phyloP scores from a whole-genome alignment of 257 asterid species.

The Ocimum tenuiflorum region DNA sequence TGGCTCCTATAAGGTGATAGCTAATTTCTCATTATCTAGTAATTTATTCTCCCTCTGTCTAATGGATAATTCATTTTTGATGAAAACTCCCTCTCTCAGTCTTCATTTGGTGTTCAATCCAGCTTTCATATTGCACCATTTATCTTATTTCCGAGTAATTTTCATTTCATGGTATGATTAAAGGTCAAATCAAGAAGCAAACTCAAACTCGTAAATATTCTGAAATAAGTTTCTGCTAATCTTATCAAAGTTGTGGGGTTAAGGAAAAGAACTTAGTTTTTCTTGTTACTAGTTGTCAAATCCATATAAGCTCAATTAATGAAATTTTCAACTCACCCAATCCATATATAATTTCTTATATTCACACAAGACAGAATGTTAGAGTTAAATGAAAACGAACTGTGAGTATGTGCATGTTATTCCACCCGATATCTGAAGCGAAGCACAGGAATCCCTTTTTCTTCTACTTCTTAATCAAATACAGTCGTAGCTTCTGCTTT shows the following conservation, averaged over 20 bases:
- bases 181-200: conserved; percentile 4
- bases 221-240: not conserved
- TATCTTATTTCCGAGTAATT: not conserved
- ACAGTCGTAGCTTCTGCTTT: not conserved
- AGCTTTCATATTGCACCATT: conserved; percentile 6
- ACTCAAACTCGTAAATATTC: not conserved
- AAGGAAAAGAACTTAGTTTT: not conserved
- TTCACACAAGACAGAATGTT: not conserved
- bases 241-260: not conserved
- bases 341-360: not conserved
- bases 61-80: not conserved
- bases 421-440: not conserved
- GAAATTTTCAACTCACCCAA: not conserved
- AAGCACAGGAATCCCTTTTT: not conserved
- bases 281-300: not conserved
- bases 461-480: not conserved
- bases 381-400: not conserved
- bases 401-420: not conserved
- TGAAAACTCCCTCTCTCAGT: not conserved
- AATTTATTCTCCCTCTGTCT: not conserved
- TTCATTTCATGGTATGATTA: not conserved
- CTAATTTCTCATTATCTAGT: conserved; percentile 11
- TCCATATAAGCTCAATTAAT: not conserved
- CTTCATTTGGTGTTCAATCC: conserved; percentile 8
- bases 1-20: conserved; percentile 81